These are phyloP conservation scores for Kurtzmaniella quercitrusa DNA, from an alignment of 1,139 yeast species.

Conservation along the genomic window DNA sequence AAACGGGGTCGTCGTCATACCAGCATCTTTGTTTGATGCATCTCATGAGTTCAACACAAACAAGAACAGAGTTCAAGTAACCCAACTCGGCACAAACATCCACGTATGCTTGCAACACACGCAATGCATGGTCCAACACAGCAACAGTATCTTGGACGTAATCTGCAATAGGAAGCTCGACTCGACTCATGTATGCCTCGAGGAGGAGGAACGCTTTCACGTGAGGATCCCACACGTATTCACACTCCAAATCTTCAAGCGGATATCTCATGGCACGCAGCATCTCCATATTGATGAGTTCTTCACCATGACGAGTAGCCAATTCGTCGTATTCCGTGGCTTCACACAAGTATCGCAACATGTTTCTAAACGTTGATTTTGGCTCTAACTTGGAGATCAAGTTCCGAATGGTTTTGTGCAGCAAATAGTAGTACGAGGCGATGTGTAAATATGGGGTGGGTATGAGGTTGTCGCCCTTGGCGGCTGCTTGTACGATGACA, in stretches of 20 bases:
- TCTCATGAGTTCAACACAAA: slow-evolving; percentile 69
- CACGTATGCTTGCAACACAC: slow-evolving; percentile 88
- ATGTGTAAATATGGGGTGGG: slow-evolving; percentile 84
- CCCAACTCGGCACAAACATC: slow-evolving; percentile 90
- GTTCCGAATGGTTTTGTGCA: slow-evolving; percentile 81
- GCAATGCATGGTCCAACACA: slow-evolving; percentile 88
- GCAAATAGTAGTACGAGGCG: slow-evolving; percentile 87
- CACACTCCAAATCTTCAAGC: slow-evolving; percentile 59
- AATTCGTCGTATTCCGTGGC: slow-evolving; percentile 90
- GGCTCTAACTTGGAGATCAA: slow-evolving; percentile 50
- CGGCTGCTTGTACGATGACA: slow-evolving; percentile 30
- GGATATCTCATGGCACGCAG: slow-evolving; percentile 77
- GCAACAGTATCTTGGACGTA: slow-evolving; percentile 92
- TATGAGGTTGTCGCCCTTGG: slow-evolving; percentile 43
- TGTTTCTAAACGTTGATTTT: slow-evolving; percentile 59
- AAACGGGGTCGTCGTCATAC: slow-evolving; percentile 73
- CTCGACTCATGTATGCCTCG: slow-evolving; percentile 82
- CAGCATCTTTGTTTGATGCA: slow-evolving; percentile 86
- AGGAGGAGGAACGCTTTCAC: slow-evolving; percentile 81
- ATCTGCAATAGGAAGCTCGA: slow-evolving; percentile 91
- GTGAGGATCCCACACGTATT: slow-evolving; percentile 92
- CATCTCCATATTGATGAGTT: slow-evolving; percentile 84
- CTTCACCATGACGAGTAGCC: slow-evolving; percentile 95
- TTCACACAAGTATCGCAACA: slow-evolving; percentile 66
- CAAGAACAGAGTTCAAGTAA: slow-evolving; percentile 54